Evolutionary conservation across 2,329 filamentous ascomycete species (phyloP), one percentile per base, ranked within the genome.

Genomic region (Colletotrichum falcatum): DNA sequence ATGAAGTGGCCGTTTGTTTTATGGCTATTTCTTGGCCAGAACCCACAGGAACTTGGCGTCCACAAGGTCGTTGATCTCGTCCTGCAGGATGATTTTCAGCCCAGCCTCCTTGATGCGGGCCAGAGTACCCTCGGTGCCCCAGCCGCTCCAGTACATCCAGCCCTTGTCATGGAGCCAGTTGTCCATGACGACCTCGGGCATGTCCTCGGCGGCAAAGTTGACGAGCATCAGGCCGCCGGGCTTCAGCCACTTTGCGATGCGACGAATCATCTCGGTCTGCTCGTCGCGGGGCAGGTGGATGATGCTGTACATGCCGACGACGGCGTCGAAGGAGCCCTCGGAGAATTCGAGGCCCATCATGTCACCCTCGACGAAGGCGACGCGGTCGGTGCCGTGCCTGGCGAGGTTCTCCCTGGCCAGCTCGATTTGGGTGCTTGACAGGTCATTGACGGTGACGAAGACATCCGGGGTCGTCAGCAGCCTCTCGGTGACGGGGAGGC

Each of bases 231-330:
- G 79, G 1, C 87, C 87, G 0, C 85, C 86, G 0, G 84, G 83
- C 72, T 82, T 84, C 46, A 90, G 75, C 88, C 87, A 90, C 8
- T 48, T 53, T 0, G 70, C 73, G 26, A 88, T 81, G 46, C 82
- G 80, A n/a, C 62, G 46, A 28, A 89, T 73, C 66, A 89, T 79
- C 28, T 76, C 76, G 0, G 72, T 77, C 77, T 89, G 87, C 74
- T 89, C 86, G 1, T 78, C 77, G 7, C 82, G 81, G 1, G 87
- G 86, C 6, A 90, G 80, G 73, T 89, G 88, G 61, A 88, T 84
- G 61, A 90, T 76, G 42, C 83, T 87, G 76, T 88, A 89, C 74
- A 89, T 83, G 0, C 78, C 87, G 1, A 86, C 73, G 1, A 88
- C 81, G 5, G 83, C 86, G 67, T 88, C 82, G 65, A 89, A 81